Conservation (phyloP, 2,329 filamentous ascomycete species). For the Fusarium albosuccineum region DNA sequence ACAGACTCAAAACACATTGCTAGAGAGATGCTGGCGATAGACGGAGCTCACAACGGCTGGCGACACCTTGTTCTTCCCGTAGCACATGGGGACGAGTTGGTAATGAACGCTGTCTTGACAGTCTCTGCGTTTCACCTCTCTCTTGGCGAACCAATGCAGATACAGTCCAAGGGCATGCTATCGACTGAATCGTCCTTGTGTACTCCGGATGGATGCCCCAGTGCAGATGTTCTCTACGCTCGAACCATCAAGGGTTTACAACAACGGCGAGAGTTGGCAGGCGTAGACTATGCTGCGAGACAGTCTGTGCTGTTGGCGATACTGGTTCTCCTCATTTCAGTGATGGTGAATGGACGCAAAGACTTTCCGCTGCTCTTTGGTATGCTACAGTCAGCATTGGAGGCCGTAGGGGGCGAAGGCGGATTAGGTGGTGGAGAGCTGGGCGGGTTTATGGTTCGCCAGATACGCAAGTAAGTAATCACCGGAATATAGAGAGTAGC, state of each 20-base stretch:
- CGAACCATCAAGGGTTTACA: slow-evolving; percentile 18
- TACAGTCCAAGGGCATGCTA: no score
- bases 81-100: slow-evolving; percentile 6
- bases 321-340: slow-evolving; percentile 27
- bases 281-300: background rate
- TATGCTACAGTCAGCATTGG: slow-evolving; percentile 28
- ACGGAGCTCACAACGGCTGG: slow-evolving; percentile 32
- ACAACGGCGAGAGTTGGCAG: background rate
- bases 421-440: slow-evolving; percentile 19
- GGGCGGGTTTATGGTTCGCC: slow-evolving; percentile 18
- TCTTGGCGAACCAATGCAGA: no score
- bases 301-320: slow-evolving; percentile 28
- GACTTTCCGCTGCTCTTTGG: slow-evolving; percentile 36
- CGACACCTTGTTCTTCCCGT: slow-evolving; percentile 23
- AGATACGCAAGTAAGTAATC: slow-evolving; percentile 29
- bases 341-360: slow-evolving; percentile 32
- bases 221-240: slow-evolving; percentile 18
- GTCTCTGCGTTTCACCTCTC: slow-evolving; percentile 14
- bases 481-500: no score
- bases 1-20: slow-evolving; percentile 26
- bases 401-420: slow-evolving; percentile 31
- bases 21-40: slow-evolving; percentile 25
- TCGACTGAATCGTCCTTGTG: no score
- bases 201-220: background rate
- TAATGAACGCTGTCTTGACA: slow-evolving; percentile 23